Evolutionary conservation across 345 rosid genomes (phyloP).

Genomic region (Jatropha curcas): DNA sequence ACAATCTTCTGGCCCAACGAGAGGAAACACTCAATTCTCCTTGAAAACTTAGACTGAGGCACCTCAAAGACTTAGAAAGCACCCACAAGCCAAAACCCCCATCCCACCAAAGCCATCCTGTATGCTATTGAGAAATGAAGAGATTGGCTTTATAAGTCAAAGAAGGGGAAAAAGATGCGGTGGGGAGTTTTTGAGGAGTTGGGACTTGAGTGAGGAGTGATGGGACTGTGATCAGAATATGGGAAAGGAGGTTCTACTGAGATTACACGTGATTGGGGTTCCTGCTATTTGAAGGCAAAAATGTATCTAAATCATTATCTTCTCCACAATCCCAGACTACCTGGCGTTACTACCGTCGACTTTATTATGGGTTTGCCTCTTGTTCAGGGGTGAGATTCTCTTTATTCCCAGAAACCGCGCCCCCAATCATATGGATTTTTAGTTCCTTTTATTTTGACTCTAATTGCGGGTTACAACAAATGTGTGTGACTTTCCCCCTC

Average conservation of each 20-base stretch:
- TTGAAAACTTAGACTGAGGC: slow-evolving; percentile 73
- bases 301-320: no score
- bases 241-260: no score
- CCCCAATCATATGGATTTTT: no score
- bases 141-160: slow-evolving; percentile 26
- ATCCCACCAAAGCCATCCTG: slow-evolving; percentile 3
- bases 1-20: slow-evolving; percentile 43
- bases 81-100: slow-evolving; percentile 34
- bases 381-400: no score
- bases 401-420: no score
- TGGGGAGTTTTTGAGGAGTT: slow-evolving; percentile 71
- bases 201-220: slow-evolving; percentile 76
- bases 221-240: slow-evolving; percentile 71
- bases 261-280: no score
- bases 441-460: no score
- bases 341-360: slow-evolving; percentile 98
- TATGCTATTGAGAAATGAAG: slow-evolving; percentile 28
- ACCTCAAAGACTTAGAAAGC: slow-evolving; percentile 55
- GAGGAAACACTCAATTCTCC: slow-evolving; percentile 64
- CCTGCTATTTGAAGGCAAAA: slow-evolving; percentile 87
- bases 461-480: no score
- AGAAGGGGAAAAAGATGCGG: slow-evolving; percentile 46
- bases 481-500: no score
- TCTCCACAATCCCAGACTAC: no score
- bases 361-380: slow-evolving; percentile 77